Evolutionary conservation across 169 alveolate genomes (phyloP).

Genomic region (Ichthyophthirius multifiliis): DNA sequence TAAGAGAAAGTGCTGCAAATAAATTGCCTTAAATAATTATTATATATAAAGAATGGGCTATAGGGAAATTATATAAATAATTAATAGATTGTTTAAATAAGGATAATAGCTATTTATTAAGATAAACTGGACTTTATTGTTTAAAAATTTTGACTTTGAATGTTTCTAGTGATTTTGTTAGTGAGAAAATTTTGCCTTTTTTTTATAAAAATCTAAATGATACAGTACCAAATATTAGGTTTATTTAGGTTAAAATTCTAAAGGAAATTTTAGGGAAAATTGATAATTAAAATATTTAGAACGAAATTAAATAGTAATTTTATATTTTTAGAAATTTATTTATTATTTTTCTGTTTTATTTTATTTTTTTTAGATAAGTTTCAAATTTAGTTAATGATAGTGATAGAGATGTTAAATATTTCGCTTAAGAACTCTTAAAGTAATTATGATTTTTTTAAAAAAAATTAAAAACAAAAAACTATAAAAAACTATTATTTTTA

Average conservation of each 20-base stretch:
- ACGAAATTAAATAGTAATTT: conserved; percentile 34
- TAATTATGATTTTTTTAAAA: no score
- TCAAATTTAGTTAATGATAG: conserved; percentile 49
- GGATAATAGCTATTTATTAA: conserved; percentile 52
- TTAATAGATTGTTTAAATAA: conserved; percentile 52
- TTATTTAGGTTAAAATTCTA: conserved; percentile 53
- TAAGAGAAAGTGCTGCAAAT: conserved; percentile 60
- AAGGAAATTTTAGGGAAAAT: conserved; percentile 20
- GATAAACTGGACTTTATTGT: conserved; percentile 60
- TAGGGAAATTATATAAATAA: conserved; percentile 50
- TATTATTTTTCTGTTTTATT: no score
- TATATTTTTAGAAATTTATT: neutral
- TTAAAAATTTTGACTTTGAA: neutral
- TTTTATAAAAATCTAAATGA: conserved; percentile 63
- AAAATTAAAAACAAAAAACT: no score
- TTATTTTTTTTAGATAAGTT: conserved; percentile 6
- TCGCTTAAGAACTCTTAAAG: conserved; percentile 52
- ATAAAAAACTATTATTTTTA: no score
- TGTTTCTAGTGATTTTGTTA: conserved; percentile 9
- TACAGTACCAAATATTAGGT: conserved; percentile 70
- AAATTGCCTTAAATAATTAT: conserved; percentile 50
- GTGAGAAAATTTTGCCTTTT: conserved; percentile 55
- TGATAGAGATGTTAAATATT: conserved; percentile 75
- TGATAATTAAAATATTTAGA: conserved; percentile 6
- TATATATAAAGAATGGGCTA: conserved; percentile 59